Percentiles rank a stretch among this genome's conserved stretches.
Conservation (phyloP, 495 filamentous ascomycete species). For the Penicillium herquei region DNA sequence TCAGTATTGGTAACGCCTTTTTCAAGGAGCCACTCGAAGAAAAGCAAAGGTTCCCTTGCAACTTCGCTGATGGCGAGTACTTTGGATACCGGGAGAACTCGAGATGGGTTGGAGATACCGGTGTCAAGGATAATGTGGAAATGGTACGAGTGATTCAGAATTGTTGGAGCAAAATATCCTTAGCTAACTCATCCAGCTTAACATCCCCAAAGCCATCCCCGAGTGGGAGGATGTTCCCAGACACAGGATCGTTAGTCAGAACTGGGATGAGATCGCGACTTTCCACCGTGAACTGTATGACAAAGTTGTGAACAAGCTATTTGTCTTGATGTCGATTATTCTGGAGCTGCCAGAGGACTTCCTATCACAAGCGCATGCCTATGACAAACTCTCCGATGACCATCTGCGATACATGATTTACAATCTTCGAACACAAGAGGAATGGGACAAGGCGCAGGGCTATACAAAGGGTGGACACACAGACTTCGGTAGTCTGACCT, state of each 20-base stretch:
- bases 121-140: conserved; percentile 45
- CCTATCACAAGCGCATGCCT: conserved; percentile 46
- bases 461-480: conserved; percentile 51
- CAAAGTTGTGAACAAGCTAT: conserved; percentile 22
- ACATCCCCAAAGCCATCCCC: conserved; percentile 50
- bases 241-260: conserved; percentile 23
- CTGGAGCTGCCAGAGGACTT: conserved; percentile 55
- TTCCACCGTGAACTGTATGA: conserved; percentile 25
- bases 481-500: conserved; percentile 52
- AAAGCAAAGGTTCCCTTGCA: conserved; percentile 36
- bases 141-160: conserved; percentile 28
- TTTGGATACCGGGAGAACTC: conserved; percentile 46
- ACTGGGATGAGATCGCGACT: conserved; percentile 23
- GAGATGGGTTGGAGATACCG: conserved; percentile 44
- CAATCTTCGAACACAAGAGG: conserved; percentile 44
- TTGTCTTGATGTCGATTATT: conserved; percentile 44
- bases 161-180: background rate
- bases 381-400: conserved; percentile 44
- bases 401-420: conserved; percentile 60
- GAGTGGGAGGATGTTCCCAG: conserved; percentile 32
- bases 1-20: conserved; percentile 38
- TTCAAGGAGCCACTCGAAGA: conserved; percentile 36
- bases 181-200: conserved; percentile 28
- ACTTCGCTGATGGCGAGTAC: conserved; percentile 45
- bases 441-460: conserved; percentile 40